These are phyloP conservation scores for Suillus alpinus DNA, from an alignment of 768 basidiomycete species.

Conservation along the genomic window DNA sequence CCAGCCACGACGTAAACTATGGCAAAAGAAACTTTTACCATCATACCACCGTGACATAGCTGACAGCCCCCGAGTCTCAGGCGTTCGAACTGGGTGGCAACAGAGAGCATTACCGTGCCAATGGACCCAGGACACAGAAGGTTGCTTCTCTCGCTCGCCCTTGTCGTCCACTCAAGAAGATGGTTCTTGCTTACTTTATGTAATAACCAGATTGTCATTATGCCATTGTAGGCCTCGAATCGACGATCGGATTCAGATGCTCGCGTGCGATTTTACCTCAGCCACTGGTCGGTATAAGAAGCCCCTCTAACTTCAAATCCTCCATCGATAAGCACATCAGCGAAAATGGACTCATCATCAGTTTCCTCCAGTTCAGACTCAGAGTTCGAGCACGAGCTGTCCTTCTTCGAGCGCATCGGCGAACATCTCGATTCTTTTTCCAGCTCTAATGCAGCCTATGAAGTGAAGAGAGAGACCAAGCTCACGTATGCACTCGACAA, in stretches of 20 bases:
- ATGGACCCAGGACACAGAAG: background rate
- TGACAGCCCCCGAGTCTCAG: background rate
- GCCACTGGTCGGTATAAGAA: background rate
- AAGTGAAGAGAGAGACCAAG: background rate
- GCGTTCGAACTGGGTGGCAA: too few species aligned
- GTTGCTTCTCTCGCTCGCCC: too few species aligned
- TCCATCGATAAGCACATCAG: background rate
- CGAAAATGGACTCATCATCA: background rate
- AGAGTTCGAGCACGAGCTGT: background rate
- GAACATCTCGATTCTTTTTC: background rate
- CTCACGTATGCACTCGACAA: background rate
- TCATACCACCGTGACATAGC: background rate
- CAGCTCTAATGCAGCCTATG: background rate
- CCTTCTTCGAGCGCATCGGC: background rate
- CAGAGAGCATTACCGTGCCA: too few species aligned
- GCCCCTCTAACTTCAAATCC: background rate
- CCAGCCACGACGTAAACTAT: background rate
- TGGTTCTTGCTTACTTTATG: background rate
- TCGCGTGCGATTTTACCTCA: background rate
- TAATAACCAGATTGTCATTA: background rate
- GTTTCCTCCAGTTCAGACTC: background rate
- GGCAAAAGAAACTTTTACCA: background rate
- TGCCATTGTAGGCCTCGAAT: too few species aligned
- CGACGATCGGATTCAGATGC: too few species aligned
- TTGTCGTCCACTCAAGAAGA: too few species aligned